A percentile compares a stretch with the other conserved stretches of the same genome.
Conservation (phyloP, 306 rosid species). For the Fagus sylvatica region DNA sequence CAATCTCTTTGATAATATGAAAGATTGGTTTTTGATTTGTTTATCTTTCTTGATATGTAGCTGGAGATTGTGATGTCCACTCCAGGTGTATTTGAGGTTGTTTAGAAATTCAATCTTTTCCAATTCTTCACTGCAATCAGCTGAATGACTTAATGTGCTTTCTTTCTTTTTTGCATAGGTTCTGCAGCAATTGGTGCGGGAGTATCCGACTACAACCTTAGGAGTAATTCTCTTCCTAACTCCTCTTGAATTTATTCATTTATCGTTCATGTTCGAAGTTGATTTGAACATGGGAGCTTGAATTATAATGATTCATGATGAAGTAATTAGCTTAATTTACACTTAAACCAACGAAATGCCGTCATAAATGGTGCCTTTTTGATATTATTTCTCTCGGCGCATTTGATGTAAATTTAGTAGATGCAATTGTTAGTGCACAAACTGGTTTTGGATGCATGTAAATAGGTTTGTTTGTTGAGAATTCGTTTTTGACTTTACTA, state of each 20-base stretch:
- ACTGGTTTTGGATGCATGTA: conserved; percentile 1
- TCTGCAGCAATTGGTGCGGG: conserved; percentile 66
- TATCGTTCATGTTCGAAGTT: conserved; percentile 1
- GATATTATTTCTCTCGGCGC: background rate
- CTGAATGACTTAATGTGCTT: conserved; percentile 25
- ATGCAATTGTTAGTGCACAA: conserved; percentile 15
- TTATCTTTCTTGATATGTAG: conserved; percentile 48
- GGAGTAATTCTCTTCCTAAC: conserved; percentile 53
- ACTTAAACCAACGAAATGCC: background rate
- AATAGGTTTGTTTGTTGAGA: conserved; percentile 9
- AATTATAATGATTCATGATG: background rate
- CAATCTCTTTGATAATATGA: background rate
- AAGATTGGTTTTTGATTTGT: conserved; percentile 30
- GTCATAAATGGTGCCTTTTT: background rate
- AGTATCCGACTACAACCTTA: conserved; percentile 59
- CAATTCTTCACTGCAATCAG: conserved; percentile 18
- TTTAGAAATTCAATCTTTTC: conserved; percentile 19
- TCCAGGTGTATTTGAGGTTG: conserved; percentile 94
- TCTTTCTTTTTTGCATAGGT: conserved; percentile 49
- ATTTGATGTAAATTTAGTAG: background rate
- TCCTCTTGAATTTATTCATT: conserved; percentile 10
- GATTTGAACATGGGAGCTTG: conserved; percentile 1
- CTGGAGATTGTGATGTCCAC: conserved; percentile 86
- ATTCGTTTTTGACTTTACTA: background rate
- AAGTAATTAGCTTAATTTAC: background rate